Evolutionary conservation across 2,329 filamentous ascomycete species (phyloP).

Genomic region (Emmonsiellopsis sp.): DNA sequence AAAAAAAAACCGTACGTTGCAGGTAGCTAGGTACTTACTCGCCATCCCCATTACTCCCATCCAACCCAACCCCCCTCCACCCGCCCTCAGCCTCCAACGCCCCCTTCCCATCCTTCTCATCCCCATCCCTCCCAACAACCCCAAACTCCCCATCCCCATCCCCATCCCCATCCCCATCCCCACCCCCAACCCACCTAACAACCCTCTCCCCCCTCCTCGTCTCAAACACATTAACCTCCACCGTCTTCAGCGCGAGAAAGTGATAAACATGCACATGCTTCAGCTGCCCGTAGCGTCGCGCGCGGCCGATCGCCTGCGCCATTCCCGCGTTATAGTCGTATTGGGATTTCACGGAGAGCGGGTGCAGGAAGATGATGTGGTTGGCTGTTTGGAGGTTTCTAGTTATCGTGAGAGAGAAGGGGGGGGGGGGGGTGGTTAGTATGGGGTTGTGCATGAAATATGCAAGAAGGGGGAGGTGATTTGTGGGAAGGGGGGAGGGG

Average conservation of each 20-base stretch:
- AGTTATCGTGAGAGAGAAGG: constrained; percentile 3
- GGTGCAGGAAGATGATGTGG: constrained; percentile 54
- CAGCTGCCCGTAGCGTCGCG: constrained; percentile 48
- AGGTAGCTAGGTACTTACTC: not conserved
- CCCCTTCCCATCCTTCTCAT: constrained; percentile 11
- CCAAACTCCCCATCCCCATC: constrained; percentile 17
- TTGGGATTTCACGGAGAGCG: constrained; percentile 41
- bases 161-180: constrained; percentile 16
- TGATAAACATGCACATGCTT: constrained; percentile 51
- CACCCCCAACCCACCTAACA: constrained; percentile 18
- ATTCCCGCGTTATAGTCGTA: constrained; percentile 49
- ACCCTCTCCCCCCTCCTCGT: constrained; percentile 22
- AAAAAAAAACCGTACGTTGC: not conserved
- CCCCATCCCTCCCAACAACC: constrained; percentile 18
- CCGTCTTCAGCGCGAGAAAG: constrained; percentile 32
- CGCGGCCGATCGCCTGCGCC: constrained; percentile 55
- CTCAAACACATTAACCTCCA: constrained; percentile 38
- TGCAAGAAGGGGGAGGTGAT: not conserved
- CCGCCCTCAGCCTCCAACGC: constrained; percentile 12
- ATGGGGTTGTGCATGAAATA: not conserved
- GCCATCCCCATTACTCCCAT: constrained; percentile 15
- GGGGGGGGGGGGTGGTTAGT: not conserved
- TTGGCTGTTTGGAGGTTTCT: constrained; percentile 56
- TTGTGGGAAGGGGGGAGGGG: not conserved
- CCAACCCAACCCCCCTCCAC: constrained; percentile 21